These are phyloP conservation scores for Arxiozyma bovina DNA, from an alignment of 1,139 yeast species.

Conservation along the genomic window DNA sequence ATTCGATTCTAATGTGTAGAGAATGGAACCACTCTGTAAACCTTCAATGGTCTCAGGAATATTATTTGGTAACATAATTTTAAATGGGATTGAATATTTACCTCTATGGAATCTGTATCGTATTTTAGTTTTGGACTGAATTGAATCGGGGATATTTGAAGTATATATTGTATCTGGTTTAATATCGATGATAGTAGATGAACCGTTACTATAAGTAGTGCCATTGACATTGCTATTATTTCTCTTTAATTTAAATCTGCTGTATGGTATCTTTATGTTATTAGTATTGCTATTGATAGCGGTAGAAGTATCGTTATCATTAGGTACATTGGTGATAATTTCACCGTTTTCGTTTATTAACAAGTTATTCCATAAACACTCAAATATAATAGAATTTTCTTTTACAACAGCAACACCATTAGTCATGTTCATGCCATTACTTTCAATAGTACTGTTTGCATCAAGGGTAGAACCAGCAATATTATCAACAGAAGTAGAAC, in stretches of 20 bases:
- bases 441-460: slow-evolving; percentile 43
- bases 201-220: background rate
- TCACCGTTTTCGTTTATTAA: slow-evolving; percentile 41
- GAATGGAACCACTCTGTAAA: slow-evolving; percentile 44
- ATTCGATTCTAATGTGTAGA: slow-evolving; percentile 47
- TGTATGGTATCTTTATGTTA: slow-evolving; percentile 34
- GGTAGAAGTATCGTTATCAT: too few species aligned
- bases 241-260: background rate
- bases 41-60: slow-evolving; percentile 65
- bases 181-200: background rate
- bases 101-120: slow-evolving; percentile 49
- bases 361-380: slow-evolving; percentile 53
- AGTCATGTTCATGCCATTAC: slow-evolving; percentile 9
- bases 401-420: slow-evolving; percentile 36
- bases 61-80: slow-evolving; percentile 47
- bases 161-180: background rate
- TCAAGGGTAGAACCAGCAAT: slow-evolving; percentile 45
- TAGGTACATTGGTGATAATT: background rate
- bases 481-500: slow-evolving; percentile 29
- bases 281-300: slow-evolving; percentile 32
- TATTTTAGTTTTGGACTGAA: background rate
- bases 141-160: background rate
- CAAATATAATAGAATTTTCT: slow-evolving; percentile 44
- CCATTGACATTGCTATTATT: slow-evolving; percentile 1
- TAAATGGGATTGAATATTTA: slow-evolving; percentile 59